Evolutionary conservation across 768 basidiomycete species (phyloP).

Genomic region (Epithele typhae): DNA sequence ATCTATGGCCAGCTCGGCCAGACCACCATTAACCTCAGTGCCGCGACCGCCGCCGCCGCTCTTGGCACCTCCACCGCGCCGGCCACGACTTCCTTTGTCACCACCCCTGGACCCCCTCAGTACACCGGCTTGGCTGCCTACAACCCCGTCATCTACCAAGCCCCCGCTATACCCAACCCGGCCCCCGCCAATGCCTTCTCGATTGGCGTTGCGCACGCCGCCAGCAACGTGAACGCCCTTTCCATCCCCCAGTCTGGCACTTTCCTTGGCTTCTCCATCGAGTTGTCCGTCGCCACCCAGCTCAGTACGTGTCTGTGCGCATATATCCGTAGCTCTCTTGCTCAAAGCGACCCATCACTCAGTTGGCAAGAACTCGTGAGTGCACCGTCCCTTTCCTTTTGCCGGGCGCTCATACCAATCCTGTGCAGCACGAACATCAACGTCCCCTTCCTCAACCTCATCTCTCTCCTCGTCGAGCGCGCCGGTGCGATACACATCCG

Average conservation of each 20-base stretch:
- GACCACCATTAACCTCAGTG: background rate
- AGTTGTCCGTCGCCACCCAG: constrained; percentile 66
- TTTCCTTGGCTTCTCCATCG: constrained; percentile 73
- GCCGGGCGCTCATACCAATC: background rate
- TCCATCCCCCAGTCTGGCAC: constrained; percentile 43
- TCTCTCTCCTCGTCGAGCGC: constrained; percentile 38
- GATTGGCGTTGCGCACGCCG: constrained; percentile 3
- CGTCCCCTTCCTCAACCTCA: constrained; percentile 42
- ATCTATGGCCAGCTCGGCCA: constrained; percentile 8
- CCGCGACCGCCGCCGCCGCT: background rate
- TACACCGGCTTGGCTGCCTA: constrained; percentile 50
- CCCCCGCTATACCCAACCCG: constrained; percentile 20
- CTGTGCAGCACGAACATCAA: constrained; percentile 34
- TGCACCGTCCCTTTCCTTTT: background rate
- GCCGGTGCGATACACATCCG: constrained; percentile 35
- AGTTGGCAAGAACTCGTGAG: constrained; percentile 54
- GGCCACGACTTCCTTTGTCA: constrained; percentile 4
- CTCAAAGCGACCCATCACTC: constrained; percentile 1
- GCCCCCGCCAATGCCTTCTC: constrained; percentile 5
- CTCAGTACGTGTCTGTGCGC: constrained; percentile 41
- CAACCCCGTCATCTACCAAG: constrained; percentile 43
- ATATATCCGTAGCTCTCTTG: background rate
- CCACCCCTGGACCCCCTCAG: constrained; percentile 1
- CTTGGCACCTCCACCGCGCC: background rate
- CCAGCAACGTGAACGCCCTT: constrained; percentile 21